Percentiles rank a stretch among this genome's conserved stretches.
Evolutionary conservation across 2,329 filamentous ascomycete species (phyloP).

Genomic region (Alternaria sp.): DNA sequence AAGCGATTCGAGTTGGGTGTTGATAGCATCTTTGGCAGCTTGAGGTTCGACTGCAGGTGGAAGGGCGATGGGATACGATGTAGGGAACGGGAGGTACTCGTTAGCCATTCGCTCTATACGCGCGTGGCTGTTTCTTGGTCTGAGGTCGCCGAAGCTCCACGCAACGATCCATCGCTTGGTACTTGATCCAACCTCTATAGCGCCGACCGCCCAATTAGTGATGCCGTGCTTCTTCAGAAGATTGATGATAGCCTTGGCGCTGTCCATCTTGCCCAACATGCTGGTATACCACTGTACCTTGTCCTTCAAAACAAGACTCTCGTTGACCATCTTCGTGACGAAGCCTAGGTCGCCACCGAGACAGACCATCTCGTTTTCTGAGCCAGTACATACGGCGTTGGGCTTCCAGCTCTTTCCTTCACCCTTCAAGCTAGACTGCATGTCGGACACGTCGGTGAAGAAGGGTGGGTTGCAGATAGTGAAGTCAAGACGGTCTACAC

Average conservation of each 20-base stretch:
- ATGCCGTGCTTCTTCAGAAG: constrained; percentile 64
- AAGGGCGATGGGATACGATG: constrained; percentile 55
- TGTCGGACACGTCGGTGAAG: constrained; percentile 75
- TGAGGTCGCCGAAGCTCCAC: constrained; percentile 78
- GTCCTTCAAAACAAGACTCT: constrained; percentile 66
- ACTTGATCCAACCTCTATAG: constrained; percentile 74
- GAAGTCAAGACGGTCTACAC: constrained; percentile 71
- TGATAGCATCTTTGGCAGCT: constrained; percentile 47
- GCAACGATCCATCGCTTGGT: constrained; percentile 87
- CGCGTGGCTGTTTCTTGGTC: constrained; percentile 61
- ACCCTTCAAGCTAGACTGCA: constrained; percentile 65
- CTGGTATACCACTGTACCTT: constrained; percentile 85
- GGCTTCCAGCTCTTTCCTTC: constrained; percentile 70
- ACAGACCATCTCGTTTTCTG: constrained; percentile 84
- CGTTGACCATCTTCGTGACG: constrained; percentile 71
- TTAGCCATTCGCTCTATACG: constrained; percentile 53
- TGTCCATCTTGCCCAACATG: constrained; percentile 84
- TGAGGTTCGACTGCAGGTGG: constrained; percentile 34
- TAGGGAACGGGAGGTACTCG: constrained; percentile 60
- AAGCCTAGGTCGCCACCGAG: constrained; percentile 79
- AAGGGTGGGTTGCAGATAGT: constrained; percentile 96
- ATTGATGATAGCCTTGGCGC: constrained; percentile 66
- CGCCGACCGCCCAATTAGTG: constrained; percentile 80
- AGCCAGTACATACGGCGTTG: constrained; percentile 76
- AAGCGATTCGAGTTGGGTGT: constrained; percentile 60